Evolutionary conservation across 345 rosid genomes (phyloP).

Genomic region (Excoecaria cochinchinensis): DNA sequence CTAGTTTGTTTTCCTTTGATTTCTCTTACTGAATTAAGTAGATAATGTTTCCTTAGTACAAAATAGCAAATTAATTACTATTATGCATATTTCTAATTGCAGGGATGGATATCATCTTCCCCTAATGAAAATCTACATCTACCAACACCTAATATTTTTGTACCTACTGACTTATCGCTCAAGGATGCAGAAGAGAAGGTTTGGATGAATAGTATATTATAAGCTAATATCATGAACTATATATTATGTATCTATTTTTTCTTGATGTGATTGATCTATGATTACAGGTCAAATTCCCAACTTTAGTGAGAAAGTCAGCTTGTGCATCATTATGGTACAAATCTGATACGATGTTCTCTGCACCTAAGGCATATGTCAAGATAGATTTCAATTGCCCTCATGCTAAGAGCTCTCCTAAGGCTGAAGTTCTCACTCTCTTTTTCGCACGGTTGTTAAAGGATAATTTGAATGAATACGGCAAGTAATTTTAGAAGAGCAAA

Average conservation of each 20-base stretch:
- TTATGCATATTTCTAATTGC: constrained; percentile 22
- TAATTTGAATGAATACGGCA: constrained; percentile 93
- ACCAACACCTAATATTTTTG: constrained; percentile 65
- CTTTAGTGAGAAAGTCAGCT: constrained; percentile 55
- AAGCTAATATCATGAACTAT: background rate
- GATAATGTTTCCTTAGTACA: background rate
- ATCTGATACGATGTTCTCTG: constrained; percentile 74
- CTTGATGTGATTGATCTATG: constrained; percentile 24
- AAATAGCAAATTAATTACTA: background rate
- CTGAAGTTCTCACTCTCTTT: constrained; percentile 62
- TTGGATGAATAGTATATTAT: background rate
- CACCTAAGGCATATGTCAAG: constrained; percentile 84
- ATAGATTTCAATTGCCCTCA: constrained; percentile 82
- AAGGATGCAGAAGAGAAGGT: constrained; percentile 67
- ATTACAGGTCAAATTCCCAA: constrained; percentile 58
- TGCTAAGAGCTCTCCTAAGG: constrained; percentile 69
- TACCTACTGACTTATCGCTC: constrained; percentile 78
- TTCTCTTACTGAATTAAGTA: background rate
- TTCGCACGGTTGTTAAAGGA: constrained; percentile 73
- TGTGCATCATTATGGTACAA: constrained; percentile 75
- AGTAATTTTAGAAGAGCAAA: background rate
- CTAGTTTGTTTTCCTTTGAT: background rate
- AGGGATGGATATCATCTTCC: constrained; percentile 75
- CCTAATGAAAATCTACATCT: constrained; percentile 66
- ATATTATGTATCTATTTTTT: background rate